Evolutionary conservation across 2,329 filamentous ascomycete genomes (phyloP).

Genomic region (Penicillium freii): DNA sequence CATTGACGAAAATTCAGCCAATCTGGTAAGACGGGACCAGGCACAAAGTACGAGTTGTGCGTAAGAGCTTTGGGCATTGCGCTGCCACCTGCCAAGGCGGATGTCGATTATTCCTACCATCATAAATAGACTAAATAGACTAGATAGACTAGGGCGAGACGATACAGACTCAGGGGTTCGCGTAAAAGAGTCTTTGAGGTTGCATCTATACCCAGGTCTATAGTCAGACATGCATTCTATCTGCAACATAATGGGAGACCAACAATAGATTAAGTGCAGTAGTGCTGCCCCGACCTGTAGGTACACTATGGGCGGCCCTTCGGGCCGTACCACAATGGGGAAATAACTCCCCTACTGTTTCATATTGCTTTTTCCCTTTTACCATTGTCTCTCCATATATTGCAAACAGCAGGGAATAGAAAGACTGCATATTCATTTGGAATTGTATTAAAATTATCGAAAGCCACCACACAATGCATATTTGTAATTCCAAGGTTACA

Average conservation of each 20-base stretch:
- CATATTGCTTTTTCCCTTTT: constrained; percentile 11
- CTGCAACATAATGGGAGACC: neutral
- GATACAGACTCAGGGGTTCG: neutral
- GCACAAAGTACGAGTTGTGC: constrained; percentile 2
- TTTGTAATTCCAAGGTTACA: neutral
- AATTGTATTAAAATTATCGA: constrained; percentile 5
- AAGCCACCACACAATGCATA: constrained; percentile 8
- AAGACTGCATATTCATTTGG: constrained; percentile 4
- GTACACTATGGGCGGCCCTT: constrained; percentile 8
- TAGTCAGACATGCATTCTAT: neutral
- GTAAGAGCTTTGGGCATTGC: constrained; percentile 6
- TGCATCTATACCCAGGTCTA: neutral
- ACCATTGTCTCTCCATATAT: neutral
- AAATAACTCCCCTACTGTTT: constrained; percentile 17
- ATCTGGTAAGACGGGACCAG: neutral
- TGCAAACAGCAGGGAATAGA: neutral
- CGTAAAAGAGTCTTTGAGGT: no score
- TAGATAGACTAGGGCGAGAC: neutral
- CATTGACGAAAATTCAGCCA: neutral
- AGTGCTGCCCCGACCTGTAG: constrained; percentile 10
- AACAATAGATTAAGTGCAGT: constrained; percentile 8
- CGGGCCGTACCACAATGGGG: constrained; percentile 22
- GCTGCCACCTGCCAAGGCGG: constrained; percentile 13
- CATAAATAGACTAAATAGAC: neutral
- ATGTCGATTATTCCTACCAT: neutral